These are phyloP conservation scores for Hypoxylon cercidicola DNA, from an alignment of 495 filamentous ascomycete species.

Conservation along the genomic window DNA sequence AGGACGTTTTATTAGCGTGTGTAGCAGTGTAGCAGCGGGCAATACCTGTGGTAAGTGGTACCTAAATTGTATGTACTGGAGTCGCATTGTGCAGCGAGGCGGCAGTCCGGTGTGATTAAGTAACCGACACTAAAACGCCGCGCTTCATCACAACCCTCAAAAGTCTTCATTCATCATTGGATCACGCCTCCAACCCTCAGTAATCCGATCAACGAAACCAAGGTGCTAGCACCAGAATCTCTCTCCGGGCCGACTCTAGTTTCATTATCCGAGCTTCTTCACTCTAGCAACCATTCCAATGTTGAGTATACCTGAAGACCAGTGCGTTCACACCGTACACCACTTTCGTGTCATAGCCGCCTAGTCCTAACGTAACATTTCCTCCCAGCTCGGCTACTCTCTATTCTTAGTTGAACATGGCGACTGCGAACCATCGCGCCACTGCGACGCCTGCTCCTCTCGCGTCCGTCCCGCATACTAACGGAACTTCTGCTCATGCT, in stretches of 20 bases:
- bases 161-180: slow-evolving; percentile 43
- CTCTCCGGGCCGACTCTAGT: slow-evolving; percentile 14
- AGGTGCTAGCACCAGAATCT: slow-evolving; percentile 1
- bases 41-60: slow-evolving; percentile 28
- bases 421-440: slow-evolving; percentile 43
- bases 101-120: slow-evolving; percentile 34
- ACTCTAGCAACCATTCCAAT: slow-evolving; percentile 24
- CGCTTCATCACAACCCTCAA: slow-evolving; percentile 45
- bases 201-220: slow-evolving; percentile 13
- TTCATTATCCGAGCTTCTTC: slow-evolving; percentile 15
- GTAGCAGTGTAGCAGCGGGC: neutral
- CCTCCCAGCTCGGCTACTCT: slow-evolving; percentile 21
- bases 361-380: slow-evolving; percentile 7
- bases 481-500: slow-evolving; percentile 36
- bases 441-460: slow-evolving; percentile 46
- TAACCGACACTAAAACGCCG: slow-evolving; percentile 45
- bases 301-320: slow-evolving; percentile 21
- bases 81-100: slow-evolving; percentile 1
- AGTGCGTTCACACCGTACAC: slow-evolving; percentile 19
- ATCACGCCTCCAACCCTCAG: slow-evolving; percentile 23
- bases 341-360: slow-evolving; percentile 7
- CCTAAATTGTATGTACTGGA: too few relatives aligned
- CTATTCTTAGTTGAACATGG: slow-evolving; percentile 39
- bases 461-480: slow-evolving; percentile 32
- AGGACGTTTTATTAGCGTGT: slow-evolving; percentile 11